Evolutionary conservation across 108 stramenopile genomes (phyloP), one percentile per base, ranked within the genome.

Genomic region (Skeletonema costatum): DNA sequence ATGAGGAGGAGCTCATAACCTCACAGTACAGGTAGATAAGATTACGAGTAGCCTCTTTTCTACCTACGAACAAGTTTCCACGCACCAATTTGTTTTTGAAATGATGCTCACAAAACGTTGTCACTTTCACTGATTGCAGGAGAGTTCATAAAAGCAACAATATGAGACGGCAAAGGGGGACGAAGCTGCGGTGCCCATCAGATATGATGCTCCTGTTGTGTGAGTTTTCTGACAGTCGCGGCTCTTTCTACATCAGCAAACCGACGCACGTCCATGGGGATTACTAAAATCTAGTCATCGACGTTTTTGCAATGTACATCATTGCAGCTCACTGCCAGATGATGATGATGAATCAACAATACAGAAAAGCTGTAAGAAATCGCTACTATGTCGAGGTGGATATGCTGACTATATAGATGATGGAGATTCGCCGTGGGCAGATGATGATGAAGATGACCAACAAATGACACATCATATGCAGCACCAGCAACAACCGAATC

Each of bases 361-460:
- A 25, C 53, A 56, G 53, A 56, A 29, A 21, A 3, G 25, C 19
- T 56, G 53, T 5, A 56, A 25, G 9, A 56, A 10, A 56, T 0
- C 19, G 9, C 53, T 56, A 4, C 25, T 56, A 25, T 33, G 50
- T 62, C 66, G 80, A 32, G 80, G 80, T 51, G 78, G 78, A 1
- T 31, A 69, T 32, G 80, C 80, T 35, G 80, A 81, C 38, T 81
- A 74, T 48, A 48, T 81, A 53, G 73, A 42, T 4, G 80, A 76
- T n/a, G 75, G 68, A 5, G 75, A 76, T 44, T 64, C 38, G 2
- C 25, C 60, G 1, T 76, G 75, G 75, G 32, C 16, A 31, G 68
- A 70, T 33, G 53, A 70, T 32, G 41, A 65, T 32, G 41, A 65
- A 1, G 64, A 38, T 31, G 41, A 69, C 10, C 38, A 53, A 31